Evolutionary conservation across 108 stramenopile species (phyloP), one percentile per base, ranked within the genome.

Genomic region (Nitzschia sp.): DNA sequence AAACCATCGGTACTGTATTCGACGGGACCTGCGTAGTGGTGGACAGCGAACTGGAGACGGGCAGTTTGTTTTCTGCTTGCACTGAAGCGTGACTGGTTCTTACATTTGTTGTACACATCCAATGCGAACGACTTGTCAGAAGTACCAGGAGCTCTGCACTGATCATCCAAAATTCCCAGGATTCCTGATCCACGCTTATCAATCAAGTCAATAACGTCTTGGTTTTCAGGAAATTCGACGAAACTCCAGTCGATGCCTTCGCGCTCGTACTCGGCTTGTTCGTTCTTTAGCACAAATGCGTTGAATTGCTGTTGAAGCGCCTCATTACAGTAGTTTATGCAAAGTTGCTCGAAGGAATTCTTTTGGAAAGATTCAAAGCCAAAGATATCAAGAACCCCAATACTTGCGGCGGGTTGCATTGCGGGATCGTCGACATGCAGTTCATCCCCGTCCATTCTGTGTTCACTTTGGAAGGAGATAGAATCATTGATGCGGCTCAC

Each of bases 341-440:
- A 97, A 29, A 97, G 78, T 66, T 98, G 96, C 77, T 96, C 96
- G 69, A 98, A 97, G 13, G 75, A 80, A 65, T 96, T 95, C 27
- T 72, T 78, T 59, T 85, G 77, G 82, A 97, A 96, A 50, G 78
- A 86, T 76, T 99, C 97, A 66, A 99, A 99, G 11, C 98, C 98
- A 84, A 97, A 99, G 52, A 99, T 99, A 76, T 99, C 98, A 29
- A 99, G 74, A 15, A 99, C 86, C 64, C 97, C 97, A 68, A 97
- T 95, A 32, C 80, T 55, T 16, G 91, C 87, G 28, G 48, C 72
- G 1, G 76, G 63, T 58, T 58, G 33, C 6, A 50, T 58, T 31
- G 71, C 57, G 5, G 74, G 76, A 23, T 35, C 28, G 22, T 45
- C 28, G 16, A 33, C 61, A 22, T 45, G 21, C 19, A 26, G 21